Evolutionary conservation across 2,329 filamentous ascomycete genomes (phyloP).

Genomic region (Aspergillus arachidicola): DNA sequence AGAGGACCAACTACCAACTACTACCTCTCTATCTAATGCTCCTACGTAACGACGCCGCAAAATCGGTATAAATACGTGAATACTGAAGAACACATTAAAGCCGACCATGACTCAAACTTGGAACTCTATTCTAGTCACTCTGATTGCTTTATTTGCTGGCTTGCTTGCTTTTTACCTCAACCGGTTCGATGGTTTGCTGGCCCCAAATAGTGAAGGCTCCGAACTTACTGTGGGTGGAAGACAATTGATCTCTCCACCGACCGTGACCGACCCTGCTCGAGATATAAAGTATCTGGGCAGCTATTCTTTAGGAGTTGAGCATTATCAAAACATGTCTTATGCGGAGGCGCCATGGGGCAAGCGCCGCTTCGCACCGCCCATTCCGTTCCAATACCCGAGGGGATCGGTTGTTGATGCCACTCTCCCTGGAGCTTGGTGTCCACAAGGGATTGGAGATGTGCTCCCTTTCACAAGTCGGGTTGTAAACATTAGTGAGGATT

Average conservation of each 20-base stretch:
- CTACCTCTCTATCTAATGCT: background rate
- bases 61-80: background rate
- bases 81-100: background rate
- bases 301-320: slow-evolving; percentile 10
- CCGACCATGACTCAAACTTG: background rate
- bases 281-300: slow-evolving; percentile 17
- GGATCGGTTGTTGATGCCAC: slow-evolving; percentile 22
- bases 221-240: background rate
- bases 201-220: background rate
- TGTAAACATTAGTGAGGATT: slow-evolving; percentile 22
- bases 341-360: slow-evolving; percentile 17
- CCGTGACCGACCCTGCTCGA: slow-evolving; percentile 4
- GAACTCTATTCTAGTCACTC: background rate
- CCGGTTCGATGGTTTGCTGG: background rate
- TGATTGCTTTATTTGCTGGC: background rate
- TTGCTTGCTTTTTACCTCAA: background rate
- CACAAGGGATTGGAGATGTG: slow-evolving; percentile 20
- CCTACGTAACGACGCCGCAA: background rate
- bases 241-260: background rate
- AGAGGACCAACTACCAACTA: background rate
- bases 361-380: slow-evolving; percentile 19
- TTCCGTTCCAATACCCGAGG: slow-evolving; percentile 10
- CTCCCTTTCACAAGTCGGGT: slow-evolving; percentile 22
- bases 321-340: slow-evolving; percentile 25
- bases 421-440: slow-evolving; percentile 21